Percentiles rank a stretch among this genome's conserved stretches.
These are phyloP conservation scores for Ascochyta lentis DNA, from an alignment of 2,329 filamentous ascomycete genomes.

Conservation along the genomic window DNA sequence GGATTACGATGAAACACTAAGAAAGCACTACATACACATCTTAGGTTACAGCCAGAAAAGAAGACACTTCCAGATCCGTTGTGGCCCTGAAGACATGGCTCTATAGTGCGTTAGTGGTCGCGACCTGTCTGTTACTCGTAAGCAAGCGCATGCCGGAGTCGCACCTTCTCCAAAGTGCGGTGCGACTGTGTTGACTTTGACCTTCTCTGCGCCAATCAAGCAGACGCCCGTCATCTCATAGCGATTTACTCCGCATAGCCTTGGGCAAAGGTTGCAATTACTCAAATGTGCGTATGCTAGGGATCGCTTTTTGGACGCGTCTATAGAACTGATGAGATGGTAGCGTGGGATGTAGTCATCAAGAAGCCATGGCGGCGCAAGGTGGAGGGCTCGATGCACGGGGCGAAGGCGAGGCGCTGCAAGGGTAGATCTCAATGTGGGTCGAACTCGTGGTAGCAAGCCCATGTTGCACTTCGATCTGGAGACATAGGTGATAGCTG, in stretches of 20 bases:
- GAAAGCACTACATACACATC: slow-evolving; percentile 58
- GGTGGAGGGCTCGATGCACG: slow-evolving; percentile 51
- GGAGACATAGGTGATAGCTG: slow-evolving; percentile 7
- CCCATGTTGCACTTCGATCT: slow-evolving; percentile 17
- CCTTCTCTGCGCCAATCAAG: slow-evolving; percentile 73
- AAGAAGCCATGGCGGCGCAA: slow-evolving; percentile 72
- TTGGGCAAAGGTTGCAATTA: slow-evolving; percentile 82
- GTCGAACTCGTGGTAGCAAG: slow-evolving; percentile 20
- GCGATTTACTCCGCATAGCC: slow-evolving; percentile 79
- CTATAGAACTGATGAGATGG: slow-evolving; percentile 69
- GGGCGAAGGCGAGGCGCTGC: background rate
- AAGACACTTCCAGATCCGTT: slow-evolving; percentile 82
- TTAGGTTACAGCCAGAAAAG: slow-evolving; percentile 77
- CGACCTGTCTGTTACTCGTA: background rate
- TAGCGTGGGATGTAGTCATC: slow-evolving; percentile 77
- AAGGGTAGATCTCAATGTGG: slow-evolving; percentile 7
- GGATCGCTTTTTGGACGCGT: slow-evolving; percentile 76
- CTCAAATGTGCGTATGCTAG: slow-evolving; percentile 75
- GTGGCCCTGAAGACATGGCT: slow-evolving; percentile 83
- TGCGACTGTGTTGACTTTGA: slow-evolving; percentile 83
- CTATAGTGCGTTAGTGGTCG: slow-evolving; percentile 43
- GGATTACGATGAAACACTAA: slow-evolving; percentile 36
- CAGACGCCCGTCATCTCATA: slow-evolving; percentile 80
- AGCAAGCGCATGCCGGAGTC: background rate
- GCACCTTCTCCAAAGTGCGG: slow-evolving; percentile 78